These are phyloP conservation scores for Penicillium simplicissimum DNA, from an alignment of 495 filamentous ascomycete species.

Conservation along the genomic window DNA sequence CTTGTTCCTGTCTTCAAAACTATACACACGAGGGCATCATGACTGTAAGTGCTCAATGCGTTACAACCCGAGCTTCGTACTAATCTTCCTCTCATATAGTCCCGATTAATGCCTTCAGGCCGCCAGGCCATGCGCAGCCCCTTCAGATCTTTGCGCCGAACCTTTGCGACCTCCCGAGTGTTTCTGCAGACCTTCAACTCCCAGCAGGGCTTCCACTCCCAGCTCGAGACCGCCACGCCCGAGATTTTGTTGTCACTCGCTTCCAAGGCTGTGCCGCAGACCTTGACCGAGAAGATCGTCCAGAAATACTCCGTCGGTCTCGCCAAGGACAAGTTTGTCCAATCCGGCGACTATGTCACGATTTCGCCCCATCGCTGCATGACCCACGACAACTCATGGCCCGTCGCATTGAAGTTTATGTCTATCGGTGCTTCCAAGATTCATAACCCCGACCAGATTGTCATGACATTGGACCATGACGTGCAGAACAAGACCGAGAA, in stretches of 20 bases:
- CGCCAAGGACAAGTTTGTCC: conserved; percentile 67
- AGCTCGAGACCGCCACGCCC: conserved; percentile 43
- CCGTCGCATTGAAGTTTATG: conserved; percentile 83
- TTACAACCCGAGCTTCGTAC: neutral
- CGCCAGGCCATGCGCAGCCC: conserved; percentile 25
- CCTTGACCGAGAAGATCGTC: conserved; percentile 90
- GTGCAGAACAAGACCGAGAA: conserved; percentile 83
- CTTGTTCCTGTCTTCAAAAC: neutral
- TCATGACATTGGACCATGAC: conserved; percentile 93
- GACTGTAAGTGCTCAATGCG: conserved; percentile 28
- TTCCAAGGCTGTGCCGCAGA: conserved; percentile 55
- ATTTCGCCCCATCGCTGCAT: conserved; percentile 75
- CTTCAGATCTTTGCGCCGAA: conserved; percentile 33
- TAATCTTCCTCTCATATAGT: conserved; percentile 22
- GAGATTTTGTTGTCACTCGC: conserved; percentile 45
- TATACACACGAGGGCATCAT: conserved; percentile 20
- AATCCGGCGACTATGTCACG: conserved; percentile 80
- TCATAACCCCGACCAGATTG: conserved; percentile 70
- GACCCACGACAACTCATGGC: conserved; percentile 94
- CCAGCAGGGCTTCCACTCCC: conserved; percentile 53
- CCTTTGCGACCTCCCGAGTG: conserved; percentile 42
- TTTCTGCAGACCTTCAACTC: conserved; percentile 28
- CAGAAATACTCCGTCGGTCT: conserved; percentile 76
- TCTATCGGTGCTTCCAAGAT: conserved; percentile 80
- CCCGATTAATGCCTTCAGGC: conserved; percentile 34